A percentile compares a stretch with the other conserved stretches of the same genome.
These are phyloP conservation scores for Fusarium transvaalense DNA, from an alignment of 2,329 filamentous ascomycete genomes.

Conservation along the genomic window DNA sequence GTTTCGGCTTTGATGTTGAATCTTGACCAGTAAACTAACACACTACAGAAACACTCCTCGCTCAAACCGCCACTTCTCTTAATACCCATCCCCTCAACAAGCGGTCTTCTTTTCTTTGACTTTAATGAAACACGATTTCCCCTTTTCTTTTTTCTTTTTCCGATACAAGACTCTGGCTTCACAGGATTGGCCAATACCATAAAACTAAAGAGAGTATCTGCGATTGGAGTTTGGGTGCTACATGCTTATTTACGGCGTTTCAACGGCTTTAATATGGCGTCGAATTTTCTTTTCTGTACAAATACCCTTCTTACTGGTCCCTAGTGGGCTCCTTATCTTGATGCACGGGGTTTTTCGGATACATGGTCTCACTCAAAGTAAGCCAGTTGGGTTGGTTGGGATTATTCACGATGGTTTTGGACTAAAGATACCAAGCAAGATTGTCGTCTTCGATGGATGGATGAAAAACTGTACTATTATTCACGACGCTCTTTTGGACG, in stretches of 20 bases:
- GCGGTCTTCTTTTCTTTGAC: slow-evolving; percentile 3
- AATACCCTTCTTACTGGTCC: slow-evolving; percentile 49
- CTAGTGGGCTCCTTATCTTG: slow-evolving; percentile 26
- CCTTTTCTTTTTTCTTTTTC: slow-evolving; percentile 8
- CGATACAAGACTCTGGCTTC: slow-evolving; percentile 25
- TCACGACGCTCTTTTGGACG: slow-evolving; percentile 47
- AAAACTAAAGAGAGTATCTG: slow-evolving; percentile 40
- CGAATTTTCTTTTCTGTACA: slow-evolving; percentile 49
- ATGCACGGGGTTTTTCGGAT: slow-evolving; percentile 27
- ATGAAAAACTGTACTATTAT: slow-evolving; percentile 48
- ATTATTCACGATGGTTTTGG: slow-evolving; percentile 30
- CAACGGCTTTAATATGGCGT: slow-evolving; percentile 23
- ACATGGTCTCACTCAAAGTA: slow-evolving; percentile 17
- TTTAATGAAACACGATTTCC: slow-evolving; percentile 46
- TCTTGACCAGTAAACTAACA: background rate
- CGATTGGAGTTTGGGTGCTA: slow-evolving; percentile 34
- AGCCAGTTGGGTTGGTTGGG: slow-evolving; percentile 19
- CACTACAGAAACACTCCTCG: slow-evolving; percentile 57
- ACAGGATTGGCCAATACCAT: slow-evolving; percentile 26
- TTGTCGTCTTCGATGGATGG: slow-evolving; percentile 42
- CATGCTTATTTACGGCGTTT: slow-evolving; percentile 30
- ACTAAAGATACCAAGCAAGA: slow-evolving; percentile 44
- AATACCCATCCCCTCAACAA: slow-evolving; percentile 16
- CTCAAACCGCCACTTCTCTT: slow-evolving; percentile 60
- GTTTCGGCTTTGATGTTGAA: slow-evolving; percentile 42